Percentiles rank a stretch among this genome's conserved stretches.
phyloP scores from a whole-genome alignment of 345 rosid species.

The Sisymbrium altissimum region DNA sequence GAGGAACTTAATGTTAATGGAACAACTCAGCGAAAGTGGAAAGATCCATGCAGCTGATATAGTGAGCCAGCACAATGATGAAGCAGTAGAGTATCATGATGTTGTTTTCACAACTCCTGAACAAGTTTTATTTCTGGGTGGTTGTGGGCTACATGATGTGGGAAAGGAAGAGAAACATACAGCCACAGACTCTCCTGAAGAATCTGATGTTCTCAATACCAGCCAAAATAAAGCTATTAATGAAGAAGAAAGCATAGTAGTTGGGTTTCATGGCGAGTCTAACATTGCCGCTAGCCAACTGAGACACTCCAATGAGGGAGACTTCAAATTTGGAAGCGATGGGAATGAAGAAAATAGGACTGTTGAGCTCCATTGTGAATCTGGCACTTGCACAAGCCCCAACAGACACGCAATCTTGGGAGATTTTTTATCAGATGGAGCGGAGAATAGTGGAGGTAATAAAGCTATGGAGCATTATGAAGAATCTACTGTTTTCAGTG shows the following conservation, averaged over 20 bases:
- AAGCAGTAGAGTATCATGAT: neutral
- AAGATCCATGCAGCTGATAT: neutral
- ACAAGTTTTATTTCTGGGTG: neutral
- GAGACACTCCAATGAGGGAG: neutral
- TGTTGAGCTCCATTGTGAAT: slow-evolving; percentile 4
- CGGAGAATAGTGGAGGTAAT: neutral
- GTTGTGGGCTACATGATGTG: neutral
- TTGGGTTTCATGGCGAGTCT: neutral
- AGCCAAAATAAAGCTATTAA: neutral
- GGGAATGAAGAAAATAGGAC: neutral
- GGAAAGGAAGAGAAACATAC: neutral
- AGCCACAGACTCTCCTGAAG: neutral
- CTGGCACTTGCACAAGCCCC: neutral
- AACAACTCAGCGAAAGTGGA: neutral
- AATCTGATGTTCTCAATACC: neutral
- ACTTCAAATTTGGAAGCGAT: neutral
- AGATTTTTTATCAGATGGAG: neutral
- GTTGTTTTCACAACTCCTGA: slow-evolving; percentile 8
- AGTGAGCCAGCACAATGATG: neutral
- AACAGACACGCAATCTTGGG: neutral
- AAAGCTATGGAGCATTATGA: too few species aligned
- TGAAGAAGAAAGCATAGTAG: neutral
- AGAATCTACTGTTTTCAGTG: too few species aligned
- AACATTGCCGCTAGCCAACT: neutral
- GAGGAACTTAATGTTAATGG: slow-evolving; percentile 11